Conservation (phyloP, 2,329 filamentous ascomycete species). For the Fusarium temperatum region DNA sequence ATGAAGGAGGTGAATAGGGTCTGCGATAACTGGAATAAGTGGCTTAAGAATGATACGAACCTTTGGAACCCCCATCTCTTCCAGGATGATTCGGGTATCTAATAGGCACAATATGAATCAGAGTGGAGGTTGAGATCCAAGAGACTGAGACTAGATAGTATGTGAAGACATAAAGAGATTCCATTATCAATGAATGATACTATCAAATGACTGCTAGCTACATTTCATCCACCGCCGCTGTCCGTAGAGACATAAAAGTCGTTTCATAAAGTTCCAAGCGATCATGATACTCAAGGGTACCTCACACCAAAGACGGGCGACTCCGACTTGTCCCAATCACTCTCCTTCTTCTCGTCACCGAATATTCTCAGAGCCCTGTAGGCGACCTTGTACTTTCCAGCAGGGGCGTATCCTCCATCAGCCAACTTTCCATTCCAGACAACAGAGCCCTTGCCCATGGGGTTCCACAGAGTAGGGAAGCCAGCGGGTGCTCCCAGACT, state of each 20-base stretch:
- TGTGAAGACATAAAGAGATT: neutral
- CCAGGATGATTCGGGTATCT: conserved; percentile 11
- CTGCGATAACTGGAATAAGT: conserved; percentile 19
- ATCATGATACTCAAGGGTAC: conserved; percentile 45
- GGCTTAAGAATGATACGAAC: conserved; percentile 5
- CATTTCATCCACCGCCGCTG: neutral
- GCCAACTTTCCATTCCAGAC: conserved; percentile 58
- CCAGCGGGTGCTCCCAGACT: conserved; percentile 18
- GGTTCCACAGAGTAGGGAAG: conserved; percentile 50
- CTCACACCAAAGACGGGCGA: conserved; percentile 54
- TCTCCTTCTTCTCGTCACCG: conserved; percentile 55
- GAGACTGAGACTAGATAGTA: neutral
- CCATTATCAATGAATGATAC: neutral
- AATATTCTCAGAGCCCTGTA: conserved; percentile 61
- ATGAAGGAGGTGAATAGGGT: conserved; percentile 17
- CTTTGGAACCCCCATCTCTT: conserved; percentile 9
- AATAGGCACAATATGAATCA: too few species aligned
- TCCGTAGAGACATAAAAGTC: neutral
- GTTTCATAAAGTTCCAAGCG: neutral
- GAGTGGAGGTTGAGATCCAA: neutral
- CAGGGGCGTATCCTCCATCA: conserved; percentile 57
- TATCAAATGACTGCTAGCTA: neutral
- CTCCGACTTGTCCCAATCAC: conserved; percentile 58
- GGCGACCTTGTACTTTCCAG: conserved; percentile 60
- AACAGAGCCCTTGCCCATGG: conserved; percentile 35